Evolutionary conservation across 2,329 filamentous ascomycete species (phyloP), one percentile per base, ranked within the genome.

Genomic region (Aspergillus tanneri): DNA sequence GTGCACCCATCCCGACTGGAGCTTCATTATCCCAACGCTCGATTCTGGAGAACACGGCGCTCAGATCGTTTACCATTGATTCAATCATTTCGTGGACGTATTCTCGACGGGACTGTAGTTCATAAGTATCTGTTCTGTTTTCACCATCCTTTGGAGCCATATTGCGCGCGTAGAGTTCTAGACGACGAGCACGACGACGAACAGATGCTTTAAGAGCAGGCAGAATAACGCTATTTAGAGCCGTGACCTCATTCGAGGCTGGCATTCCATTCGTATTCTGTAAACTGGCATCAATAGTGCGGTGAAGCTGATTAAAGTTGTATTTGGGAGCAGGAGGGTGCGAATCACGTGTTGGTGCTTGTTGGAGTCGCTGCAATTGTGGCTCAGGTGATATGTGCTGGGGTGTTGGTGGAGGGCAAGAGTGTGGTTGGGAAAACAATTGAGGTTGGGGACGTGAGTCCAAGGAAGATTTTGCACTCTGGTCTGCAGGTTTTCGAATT

Each of bases 181-280:
- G 70, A 45, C 79, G 76, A 58, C 81, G 80, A 21, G 74, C 74
- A 44, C 93, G 86, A 43, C 93, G 82, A 66, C 90, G 89, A 16
- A 97, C 82, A 6, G 93, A 90, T 57, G 93, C 88, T 69, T 96
- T 90, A 2, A 99, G 79, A 2, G 93, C 92, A 0, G 93, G 93
- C 54, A 97, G 85, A 28, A 99, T 89, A 42, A 99, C 92, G 58
- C 92, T 89, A 63, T 87, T 89, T 1, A 96, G 79, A 2, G 91
- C 90, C 44, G 95, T 93, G 18, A 95, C 79, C 49, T 95, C 87
- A 10, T 81, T 83, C 7, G 52, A 61, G 47, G 35, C 59, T 51
- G 45, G 55, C 27, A 30, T 57, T 37, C 43, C 56, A 57, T 40
- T 65, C n/a, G 41, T 30, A 10, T 27, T 40, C 12, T 49, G 48